These are phyloP conservation scores for Epithele typhae DNA, from an alignment of 768 basidiomycete species.

Conservation along the genomic window DNA sequence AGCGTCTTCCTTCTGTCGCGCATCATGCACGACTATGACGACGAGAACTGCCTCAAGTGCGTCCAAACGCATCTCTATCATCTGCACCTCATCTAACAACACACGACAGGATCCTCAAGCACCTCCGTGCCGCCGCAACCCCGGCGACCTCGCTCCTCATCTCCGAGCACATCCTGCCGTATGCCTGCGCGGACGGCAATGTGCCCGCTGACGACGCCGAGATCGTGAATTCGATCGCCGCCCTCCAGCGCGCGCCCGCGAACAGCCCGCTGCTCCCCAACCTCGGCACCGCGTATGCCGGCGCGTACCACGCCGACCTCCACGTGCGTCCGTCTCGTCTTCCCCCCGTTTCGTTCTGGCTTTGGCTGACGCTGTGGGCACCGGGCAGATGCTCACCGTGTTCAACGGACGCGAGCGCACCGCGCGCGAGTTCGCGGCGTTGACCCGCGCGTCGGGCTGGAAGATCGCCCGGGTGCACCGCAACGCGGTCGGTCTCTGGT, in stretches of 20 bases:
- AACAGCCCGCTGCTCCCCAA: constrained; percentile 8
- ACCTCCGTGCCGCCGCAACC: constrained; percentile 7
- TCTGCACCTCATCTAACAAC: too few relatives aligned
- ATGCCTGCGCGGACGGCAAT: constrained; percentile 2
- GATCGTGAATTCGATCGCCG: background rate
- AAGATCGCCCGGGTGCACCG: too few relatives aligned
- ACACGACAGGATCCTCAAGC: background rate
- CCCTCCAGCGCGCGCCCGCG: background rate
- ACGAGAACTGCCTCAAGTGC: constrained; percentile 1
- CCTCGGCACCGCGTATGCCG: constrained; percentile 32
- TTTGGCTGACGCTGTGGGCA: background rate
- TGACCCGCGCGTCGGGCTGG: background rate
- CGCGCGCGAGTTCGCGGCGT: background rate
- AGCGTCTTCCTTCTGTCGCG: constrained; percentile 5
- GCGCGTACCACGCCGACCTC: constrained; percentile 24
- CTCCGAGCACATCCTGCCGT: constrained; percentile 4
- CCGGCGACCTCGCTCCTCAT: constrained; percentile 4
- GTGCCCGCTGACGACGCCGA: too few relatives aligned
- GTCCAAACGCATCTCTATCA: background rate
- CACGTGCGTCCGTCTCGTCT: constrained; percentile 22
- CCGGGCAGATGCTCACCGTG: background rate
- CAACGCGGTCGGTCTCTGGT: too few relatives aligned
- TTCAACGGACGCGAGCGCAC: background rate
- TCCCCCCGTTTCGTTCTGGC: background rate
- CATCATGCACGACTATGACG: constrained; percentile 10